Percentiles rank a stretch among this genome's conserved stretches.
These are phyloP conservation scores for Rhizopus stolonifer DNA, from an alignment of 371 early-diverging fungal genomes.

Conservation along the genomic window DNA sequence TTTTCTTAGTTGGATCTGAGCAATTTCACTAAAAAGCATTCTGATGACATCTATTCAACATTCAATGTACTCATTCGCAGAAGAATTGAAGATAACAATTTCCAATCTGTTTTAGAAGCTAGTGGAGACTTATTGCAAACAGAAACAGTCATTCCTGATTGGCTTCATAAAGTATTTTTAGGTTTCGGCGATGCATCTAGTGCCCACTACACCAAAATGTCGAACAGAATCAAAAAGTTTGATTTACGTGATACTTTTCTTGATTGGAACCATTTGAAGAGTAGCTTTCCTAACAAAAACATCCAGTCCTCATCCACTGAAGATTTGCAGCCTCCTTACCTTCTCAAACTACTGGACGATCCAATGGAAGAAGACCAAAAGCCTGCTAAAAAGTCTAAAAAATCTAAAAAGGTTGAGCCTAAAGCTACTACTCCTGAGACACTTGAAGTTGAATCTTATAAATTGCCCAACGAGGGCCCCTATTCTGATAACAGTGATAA, in stretches of 20 bases:
- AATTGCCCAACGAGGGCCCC: constrained; percentile 69
- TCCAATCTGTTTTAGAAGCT: constrained; percentile 86
- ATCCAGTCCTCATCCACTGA: constrained; percentile 27
- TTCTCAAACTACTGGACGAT: constrained; percentile 52
- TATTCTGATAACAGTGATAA: constrained; percentile 67
- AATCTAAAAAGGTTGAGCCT: constrained; percentile 40
- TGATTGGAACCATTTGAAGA: constrained; percentile 73
- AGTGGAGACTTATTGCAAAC: constrained; percentile 85
- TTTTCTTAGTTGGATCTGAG: constrained; percentile 36
- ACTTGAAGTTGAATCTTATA: constrained; percentile 60
- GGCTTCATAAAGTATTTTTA: constrained; percentile 86
- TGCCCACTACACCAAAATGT: constrained; percentile 67
- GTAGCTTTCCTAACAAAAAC: constrained; percentile 56
- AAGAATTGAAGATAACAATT: constrained; percentile 87
- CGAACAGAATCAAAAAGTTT: constrained; percentile 50
- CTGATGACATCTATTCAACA: constrained; percentile 67
- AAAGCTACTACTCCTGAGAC: constrained; percentile 32
- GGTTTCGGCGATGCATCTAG: constrained; percentile 92
- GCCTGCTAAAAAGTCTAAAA: constrained; percentile 45
- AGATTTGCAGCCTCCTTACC: constrained; percentile 59
- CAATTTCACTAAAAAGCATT: constrained; percentile 25
- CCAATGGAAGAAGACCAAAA: constrained; percentile 27
- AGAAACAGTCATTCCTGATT: constrained; percentile 80
- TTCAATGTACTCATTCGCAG: constrained; percentile 91
- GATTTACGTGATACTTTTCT: constrained; percentile 89